Base-by-base conservation (phyloP, 805 yeast genomes). In the Ogataea neopini region DNA sequence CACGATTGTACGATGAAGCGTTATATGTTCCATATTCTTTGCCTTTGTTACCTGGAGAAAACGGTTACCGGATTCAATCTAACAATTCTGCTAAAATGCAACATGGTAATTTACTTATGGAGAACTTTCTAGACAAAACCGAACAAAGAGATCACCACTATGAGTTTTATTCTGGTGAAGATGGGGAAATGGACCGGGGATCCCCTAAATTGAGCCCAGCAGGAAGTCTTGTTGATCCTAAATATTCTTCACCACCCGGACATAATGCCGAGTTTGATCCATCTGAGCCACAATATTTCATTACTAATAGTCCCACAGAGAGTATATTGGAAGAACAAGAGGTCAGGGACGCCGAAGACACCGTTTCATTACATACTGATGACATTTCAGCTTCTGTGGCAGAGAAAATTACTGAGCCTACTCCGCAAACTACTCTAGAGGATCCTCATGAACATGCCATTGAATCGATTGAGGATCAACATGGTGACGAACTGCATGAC, bases 131-230 rank as follows among this genome's bases (percentile, higher is more conserved):
- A 49, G 86, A 88, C 59, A 78, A 79, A 36, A 80, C 88, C 40
- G 98, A 91, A 64, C 90, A 84, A 62, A 77, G 88, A 42, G 97
- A 91, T 66, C 96, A 91, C 64, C 88, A 90, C 64, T 91, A 83
- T 64, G 97, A 91, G 63, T 91, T 88, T 63, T 90, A 84, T 60
- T 84, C 95, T 8, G 96, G 95, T 9, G 80, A 77, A 62, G 91
- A 80, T 75, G 44, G 79, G 62, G 52, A 63, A 22, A 47, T 41
- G 44, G 42, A 41, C n/a, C 40, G 35, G 9, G 51, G 45, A 14
- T 56, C 63, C n/a, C 58, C 62, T 8, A 47, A 46, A 37, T 36
- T 56, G 55, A 57, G 53, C 34, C 54, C 61, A 11, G 52, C 50
- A 11, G 54, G 48, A 5, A 53, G 50, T 35, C 47, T 52, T 4